Evolutionary conservation across 2,329 filamentous ascomycete species (phyloP).

Genomic region (Cercospora sp.): DNA sequence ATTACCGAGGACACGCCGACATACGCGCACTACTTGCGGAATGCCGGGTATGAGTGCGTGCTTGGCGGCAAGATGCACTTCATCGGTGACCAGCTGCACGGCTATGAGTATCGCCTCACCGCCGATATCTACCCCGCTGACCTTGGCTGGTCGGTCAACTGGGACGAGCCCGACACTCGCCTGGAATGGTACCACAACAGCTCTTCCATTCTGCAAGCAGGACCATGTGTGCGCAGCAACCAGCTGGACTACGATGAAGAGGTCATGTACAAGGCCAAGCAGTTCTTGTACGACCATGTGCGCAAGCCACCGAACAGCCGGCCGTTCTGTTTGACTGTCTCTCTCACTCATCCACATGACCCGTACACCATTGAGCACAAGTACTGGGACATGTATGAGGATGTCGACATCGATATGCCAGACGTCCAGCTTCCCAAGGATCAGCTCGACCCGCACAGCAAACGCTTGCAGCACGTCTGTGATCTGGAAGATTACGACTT

Average conservation of each 20-base stretch:
- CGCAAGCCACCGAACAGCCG: slow-evolving; percentile 71
- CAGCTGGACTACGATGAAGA: slow-evolving; percentile 96
- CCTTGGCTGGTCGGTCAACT: slow-evolving; percentile 92
- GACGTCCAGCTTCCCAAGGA: slow-evolving; percentile 76
- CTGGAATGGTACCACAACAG: slow-evolving; percentile 97
- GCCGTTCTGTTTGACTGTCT: slow-evolving; percentile 87
- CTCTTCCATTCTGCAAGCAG: slow-evolving; percentile 87
- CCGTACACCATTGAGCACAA: slow-evolving; percentile 92
- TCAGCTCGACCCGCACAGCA: slow-evolving; percentile 81
- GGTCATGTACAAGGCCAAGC: slow-evolving; percentile 86
- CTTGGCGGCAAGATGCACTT: slow-evolving; percentile 98
- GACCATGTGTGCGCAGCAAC: slow-evolving; percentile 85
- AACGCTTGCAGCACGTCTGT: slow-evolving; percentile 81
- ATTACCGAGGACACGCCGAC: slow-evolving; percentile 83
- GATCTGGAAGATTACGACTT: slow-evolving; percentile 84
- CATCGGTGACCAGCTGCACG: slow-evolving; percentile 89
- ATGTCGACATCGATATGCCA: slow-evolving; percentile 81
- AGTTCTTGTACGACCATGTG: slow-evolving; percentile 88
- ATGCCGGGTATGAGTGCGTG: slow-evolving; percentile 83
- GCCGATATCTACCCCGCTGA: slow-evolving; percentile 94
- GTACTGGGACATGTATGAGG: slow-evolving; percentile 91
- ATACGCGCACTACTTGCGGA: slow-evolving; percentile 86
- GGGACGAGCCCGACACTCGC: slow-evolving; percentile 81
- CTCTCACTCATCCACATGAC: slow-evolving; percentile 91
- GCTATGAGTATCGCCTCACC: slow-evolving; percentile 89